Evolutionary conservation across 306 rosid genomes (phyloP).

Genomic region (Gleditsia sinensis): DNA sequence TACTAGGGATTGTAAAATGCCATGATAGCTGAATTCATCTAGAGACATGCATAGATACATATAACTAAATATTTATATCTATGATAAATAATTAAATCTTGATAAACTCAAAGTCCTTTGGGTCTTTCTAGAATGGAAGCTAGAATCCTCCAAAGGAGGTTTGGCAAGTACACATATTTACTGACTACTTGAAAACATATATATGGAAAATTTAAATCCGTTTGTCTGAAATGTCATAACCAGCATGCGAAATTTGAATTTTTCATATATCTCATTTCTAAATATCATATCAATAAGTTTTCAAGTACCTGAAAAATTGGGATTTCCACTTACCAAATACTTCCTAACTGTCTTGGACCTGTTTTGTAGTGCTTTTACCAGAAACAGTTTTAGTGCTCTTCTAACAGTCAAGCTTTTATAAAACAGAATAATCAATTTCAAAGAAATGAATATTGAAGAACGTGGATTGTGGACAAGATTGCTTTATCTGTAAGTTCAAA

Average conservation of each 20-base stretch:
- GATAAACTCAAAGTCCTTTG: slow-evolving; percentile 7
- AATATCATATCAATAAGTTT: too few species aligned
- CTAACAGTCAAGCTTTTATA: not conserved
- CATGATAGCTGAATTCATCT: not conserved
- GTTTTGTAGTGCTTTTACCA: not conserved
- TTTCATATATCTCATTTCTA: too few species aligned
- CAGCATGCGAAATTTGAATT: too few species aligned
- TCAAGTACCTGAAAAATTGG: too few species aligned
- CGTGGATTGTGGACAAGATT: not conserved
- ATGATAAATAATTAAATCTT: slow-evolving; percentile 7
- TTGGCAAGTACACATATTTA: too few species aligned
- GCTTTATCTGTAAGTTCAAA: not conserved
- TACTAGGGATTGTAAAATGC: not conserved
- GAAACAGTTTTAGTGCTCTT: not conserved
- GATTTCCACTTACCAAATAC: too few species aligned
- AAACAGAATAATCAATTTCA: not conserved
- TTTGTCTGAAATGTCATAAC: too few species aligned
- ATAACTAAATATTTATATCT: not conserved
- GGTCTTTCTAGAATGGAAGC: not conserved
- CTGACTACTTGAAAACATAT: too few species aligned
- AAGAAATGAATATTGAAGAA: not conserved
- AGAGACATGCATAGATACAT: not conserved
- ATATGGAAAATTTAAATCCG: too few species aligned
- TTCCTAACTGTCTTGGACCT: not conserved
- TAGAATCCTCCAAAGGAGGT: not conserved